Base-by-base conservation (phyloP, 2,329 filamentous ascomycete species). In the Aureobasidium sp. region DNA sequence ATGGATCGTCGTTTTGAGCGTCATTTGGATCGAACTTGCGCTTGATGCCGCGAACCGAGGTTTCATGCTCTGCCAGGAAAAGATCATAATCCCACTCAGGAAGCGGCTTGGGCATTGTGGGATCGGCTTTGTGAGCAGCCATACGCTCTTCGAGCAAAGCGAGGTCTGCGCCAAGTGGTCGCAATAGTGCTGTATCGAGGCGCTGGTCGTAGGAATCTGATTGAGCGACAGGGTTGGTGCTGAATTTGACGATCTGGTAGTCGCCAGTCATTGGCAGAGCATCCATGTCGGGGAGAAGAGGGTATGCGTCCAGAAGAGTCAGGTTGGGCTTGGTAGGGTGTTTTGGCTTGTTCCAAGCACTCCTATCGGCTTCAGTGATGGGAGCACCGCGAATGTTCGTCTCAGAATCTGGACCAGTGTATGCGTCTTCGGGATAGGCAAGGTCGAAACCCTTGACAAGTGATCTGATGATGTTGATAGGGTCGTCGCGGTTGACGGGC, bases 321-420 rank as follows among this genome's bases (percentile, higher is more conserved):
- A 86, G 71, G 62, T 79, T 78, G 10, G 80, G 76, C 60, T 85
- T 85, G 39, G 78, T 77, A 8, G 84, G 84, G 69, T 87, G 82
- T 64, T 80, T 79, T 12, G 85, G 84, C 48, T 78, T 77, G 47
- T 79, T 79, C 84, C 84, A 87, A 2, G 84, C 84, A 62, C 81
- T 78, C 20, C 75, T 73, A 66, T 87, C 84, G 44, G 80, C 78
- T 32, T 80, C 77, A 1, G 80, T 80, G 26, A 80, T 72, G 26
- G 79, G 76, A 48, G 83, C 79, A 39, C 82, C 82, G 50, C 80
- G 79, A 36, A 86, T 74, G 26, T 77, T 79, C 41, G 77, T 78
- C 2, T 75, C 72, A 23, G 77, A 80, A 85, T 90, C 82, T 81
- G 87, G 76, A 76, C 85, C 79, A 80, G 84, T 79, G 87, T 89